Percentiles rank a stretch among this genome's conserved stretches.
Evolutionary conservation across 1,139 yeast genomes (phyloP).

Genomic region (Saccharomyces hybrid): DNA sequence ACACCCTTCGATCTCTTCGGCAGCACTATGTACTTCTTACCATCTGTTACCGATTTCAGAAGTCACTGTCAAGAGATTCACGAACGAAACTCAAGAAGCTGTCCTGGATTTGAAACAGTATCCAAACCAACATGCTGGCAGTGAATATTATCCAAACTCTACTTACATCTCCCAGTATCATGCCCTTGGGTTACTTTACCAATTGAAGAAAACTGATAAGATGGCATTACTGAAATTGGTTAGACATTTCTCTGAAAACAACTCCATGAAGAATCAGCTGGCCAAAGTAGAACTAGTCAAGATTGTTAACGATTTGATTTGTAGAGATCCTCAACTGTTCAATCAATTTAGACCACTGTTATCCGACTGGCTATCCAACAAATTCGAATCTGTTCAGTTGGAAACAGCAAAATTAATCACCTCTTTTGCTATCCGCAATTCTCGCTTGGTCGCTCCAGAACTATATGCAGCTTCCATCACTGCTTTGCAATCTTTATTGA

Average conservation of each 20-base stretch:
- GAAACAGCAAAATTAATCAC: conserved; percentile 86
- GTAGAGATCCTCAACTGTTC: conserved; percentile 27
- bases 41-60: conserved; percentile 83
- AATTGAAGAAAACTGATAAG: conserved; percentile 82
- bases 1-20: conserved; percentile 82
- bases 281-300: conserved; percentile 85
- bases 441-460: conserved; percentile 48
- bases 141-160: conserved; percentile 46
- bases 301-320: conserved; percentile 63
- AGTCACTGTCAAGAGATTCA: conserved; percentile 88
- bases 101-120: conserved; percentile 59
- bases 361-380: conserved; percentile 66
- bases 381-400: conserved; percentile 82
- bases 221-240: conserved; percentile 91
- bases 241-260: conserved; percentile 61
- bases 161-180: conserved; percentile 90
- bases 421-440: conserved; percentile 38
- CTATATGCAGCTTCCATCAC: conserved; percentile 60
- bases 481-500: conserved; percentile 66
- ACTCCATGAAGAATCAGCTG: conserved; percentile 59
- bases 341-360: conserved; percentile 54
- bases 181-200: conserved; percentile 85
- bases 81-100: conserved; percentile 89
- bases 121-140: conserved; percentile 39
- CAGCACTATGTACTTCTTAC: conserved; percentile 87